A percentile compares a stretch with the other conserved stretches of the same genome.
These are phyloP conservation scores for Letharia columbiana DNA, from an alignment of 495 filamentous ascomycete genomes.

Conservation along the genomic window DNA sequence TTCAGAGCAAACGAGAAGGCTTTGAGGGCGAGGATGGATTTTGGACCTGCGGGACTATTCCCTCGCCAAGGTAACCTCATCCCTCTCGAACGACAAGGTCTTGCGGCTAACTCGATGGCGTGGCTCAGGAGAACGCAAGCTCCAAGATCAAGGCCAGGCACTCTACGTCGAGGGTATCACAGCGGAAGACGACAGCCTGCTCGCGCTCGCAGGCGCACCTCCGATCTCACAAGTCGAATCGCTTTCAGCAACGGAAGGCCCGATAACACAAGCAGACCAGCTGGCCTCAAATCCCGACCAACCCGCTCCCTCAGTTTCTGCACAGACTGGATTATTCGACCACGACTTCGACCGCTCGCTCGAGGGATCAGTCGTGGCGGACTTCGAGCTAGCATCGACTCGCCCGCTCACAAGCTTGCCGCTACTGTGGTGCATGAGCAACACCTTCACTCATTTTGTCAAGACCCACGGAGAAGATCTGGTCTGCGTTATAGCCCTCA, in stretches of 20 bases:
- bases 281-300: neutral
- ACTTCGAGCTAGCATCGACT: neutral
- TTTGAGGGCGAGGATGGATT: neutral
- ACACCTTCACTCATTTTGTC: neutral
- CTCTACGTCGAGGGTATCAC: neutral
- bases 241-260: neutral
- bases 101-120: neutral
- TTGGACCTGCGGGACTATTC: neutral
- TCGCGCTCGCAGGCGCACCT: neutral
- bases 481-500: neutral
- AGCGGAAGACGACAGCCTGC: neutral
- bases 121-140: neutral
- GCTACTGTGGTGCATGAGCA: neutral
- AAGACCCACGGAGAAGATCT: neutral
- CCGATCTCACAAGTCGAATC: neutral
- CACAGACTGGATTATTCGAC: neutral
- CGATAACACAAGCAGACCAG: neutral
- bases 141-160: neutral
- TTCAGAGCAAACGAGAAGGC: neutral
- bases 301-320: neutral
- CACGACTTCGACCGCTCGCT: neutral
- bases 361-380: neutral
- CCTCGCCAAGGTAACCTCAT: neutral
- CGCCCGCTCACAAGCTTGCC: neutral
- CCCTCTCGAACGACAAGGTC: neutral